Base-by-base conservation (phyloP, 257 asterid genomes). In the Scutellaria baicalensis region DNA sequence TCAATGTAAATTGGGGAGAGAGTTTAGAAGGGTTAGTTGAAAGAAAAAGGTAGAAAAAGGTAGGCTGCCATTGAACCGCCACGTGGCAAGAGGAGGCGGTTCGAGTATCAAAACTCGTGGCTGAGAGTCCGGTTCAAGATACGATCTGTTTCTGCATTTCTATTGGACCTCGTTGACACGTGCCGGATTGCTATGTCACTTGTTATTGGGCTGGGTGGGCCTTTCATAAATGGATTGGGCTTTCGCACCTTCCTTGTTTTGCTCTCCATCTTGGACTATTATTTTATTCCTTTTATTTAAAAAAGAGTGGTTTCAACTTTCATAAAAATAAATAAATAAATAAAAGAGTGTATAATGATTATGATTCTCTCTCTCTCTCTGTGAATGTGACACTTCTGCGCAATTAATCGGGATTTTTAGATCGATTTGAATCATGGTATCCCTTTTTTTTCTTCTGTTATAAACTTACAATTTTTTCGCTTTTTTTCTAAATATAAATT, bases 61-160 rank as follows among this genome's bases (percentile, higher is more conserved):
- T 59, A 80, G 39, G 86, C 54, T 65, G 33, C 6, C 72, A 31
- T 9, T 3, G 50, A 39, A 51, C 7, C 52, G 86, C 80, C 95
- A 87, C 93, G 93, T 89, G 96, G 77, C 82, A 55, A 38, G 68
- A 52, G 75, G 76, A n/a, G 69, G 65, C 80, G 64, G 43, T 82
- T 78, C 81, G 76, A 84, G 89, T 84, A 79, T 85, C 87, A 64
- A 59, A 88, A 89, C 77, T 91, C 79, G 95, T 89, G 97, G 97
- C 65, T 60, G 95, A 89, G 96, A 87, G 81, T 1, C 31, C 6
- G 64, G 80, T 68, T 80, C 72, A 81, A 62, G 84, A 85, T 83
- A 75, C 87, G 87, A 91, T 91, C 95, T 73, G 76, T 91, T 85
- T 78, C 85, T 40, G 54, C n/a, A 6, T 13, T 60, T 45, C 64